These are phyloP conservation scores for Phaffomyces opuntiae DNA, from an alignment of 805 yeast species.

Conservation along the genomic window DNA sequence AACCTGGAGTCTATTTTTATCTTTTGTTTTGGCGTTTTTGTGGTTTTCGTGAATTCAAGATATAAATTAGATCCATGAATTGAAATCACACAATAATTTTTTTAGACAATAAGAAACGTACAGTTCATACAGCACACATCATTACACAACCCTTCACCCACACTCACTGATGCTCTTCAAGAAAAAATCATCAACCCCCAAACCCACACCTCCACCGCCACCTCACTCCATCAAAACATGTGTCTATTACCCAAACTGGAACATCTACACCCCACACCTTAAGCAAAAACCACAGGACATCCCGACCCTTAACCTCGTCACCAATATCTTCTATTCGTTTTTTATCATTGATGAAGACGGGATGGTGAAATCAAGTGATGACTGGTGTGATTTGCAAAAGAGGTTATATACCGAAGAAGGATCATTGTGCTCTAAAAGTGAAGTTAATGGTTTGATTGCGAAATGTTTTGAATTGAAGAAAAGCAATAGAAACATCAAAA, in stretches of 20 bases:
- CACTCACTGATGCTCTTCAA: background rate
- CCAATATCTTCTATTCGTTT: conserved; percentile 78
- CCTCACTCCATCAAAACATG: conserved; percentile 18
- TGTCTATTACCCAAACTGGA: conserved; percentile 52
- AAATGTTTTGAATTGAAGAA: conserved; percentile 40
- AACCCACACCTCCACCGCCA: no score
- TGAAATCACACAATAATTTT: no score
- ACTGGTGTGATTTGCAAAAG: conserved; percentile 39
- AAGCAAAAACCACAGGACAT: conserved; percentile 55
- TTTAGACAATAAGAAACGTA: no score
- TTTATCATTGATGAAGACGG: conserved; percentile 55
- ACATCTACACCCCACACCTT: conserved; percentile 47
- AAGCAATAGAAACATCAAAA: conserved; percentile 36
- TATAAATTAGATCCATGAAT: no score
- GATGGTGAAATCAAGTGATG: conserved; percentile 46
- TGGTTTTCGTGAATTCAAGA: no score
- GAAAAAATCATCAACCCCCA: no score
- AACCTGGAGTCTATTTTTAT: no score
- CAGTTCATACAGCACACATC: no score
- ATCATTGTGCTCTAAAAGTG: background rate
- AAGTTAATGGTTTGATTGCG: conserved; percentile 40
- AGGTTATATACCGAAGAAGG: conserved; percentile 9
- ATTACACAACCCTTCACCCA: no score
- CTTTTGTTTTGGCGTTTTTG: no score
- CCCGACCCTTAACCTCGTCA: conserved; percentile 40